A percentile compares a stretch with the other conserved stretches of the same genome.
These are phyloP conservation scores for Talaromyces wortmannii DNA, from an alignment of 495 filamentous ascomycete genomes.

Conservation along the genomic window DNA sequence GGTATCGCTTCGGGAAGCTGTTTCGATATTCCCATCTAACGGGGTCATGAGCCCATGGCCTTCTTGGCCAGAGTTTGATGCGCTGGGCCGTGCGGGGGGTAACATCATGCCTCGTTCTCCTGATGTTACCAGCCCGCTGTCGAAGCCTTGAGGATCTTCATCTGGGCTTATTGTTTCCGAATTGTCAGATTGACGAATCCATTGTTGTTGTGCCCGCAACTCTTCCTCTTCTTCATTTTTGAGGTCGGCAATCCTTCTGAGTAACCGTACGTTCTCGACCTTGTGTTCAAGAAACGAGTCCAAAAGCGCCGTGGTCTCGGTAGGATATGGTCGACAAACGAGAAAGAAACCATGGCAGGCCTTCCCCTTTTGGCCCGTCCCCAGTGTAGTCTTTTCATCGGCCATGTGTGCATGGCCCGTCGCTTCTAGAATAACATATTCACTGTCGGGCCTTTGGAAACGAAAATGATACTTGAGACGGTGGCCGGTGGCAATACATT, in stretches of 20 bases:
- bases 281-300: conserved; percentile 97
- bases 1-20: conserved; percentile 1
- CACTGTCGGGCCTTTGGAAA: conserved; percentile 67
- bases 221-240: conserved; percentile 83
- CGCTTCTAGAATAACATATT: conserved; percentile 76
- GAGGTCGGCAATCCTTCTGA: conserved; percentile 76
- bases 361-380: conserved; percentile 23
- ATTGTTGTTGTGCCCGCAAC: conserved; percentile 42
- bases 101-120: conserved; percentile 53
- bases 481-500: conserved; percentile 77
- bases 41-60: neutral
- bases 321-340: conserved; percentile 87
- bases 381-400: conserved; percentile 51
- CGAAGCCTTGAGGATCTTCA: conserved; percentile 30
- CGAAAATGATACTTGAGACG: conserved; percentile 85
- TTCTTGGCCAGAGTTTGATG: conserved; percentile 59
- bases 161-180: conserved; percentile 38
- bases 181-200: conserved; percentile 17
- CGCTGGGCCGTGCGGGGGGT: conserved; percentile 56
- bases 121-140: conserved; percentile 10
- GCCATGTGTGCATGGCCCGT: conserved; percentile 88
- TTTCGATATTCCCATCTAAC: conserved; percentile 1
- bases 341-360: conserved; percentile 73
- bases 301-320: conserved; percentile 72
- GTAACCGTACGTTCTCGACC: conserved; percentile 89